phyloP scores from a whole-genome alignment of 2,329 filamentous ascomycete species.

The Ampelomyces quisqualis region DNA sequence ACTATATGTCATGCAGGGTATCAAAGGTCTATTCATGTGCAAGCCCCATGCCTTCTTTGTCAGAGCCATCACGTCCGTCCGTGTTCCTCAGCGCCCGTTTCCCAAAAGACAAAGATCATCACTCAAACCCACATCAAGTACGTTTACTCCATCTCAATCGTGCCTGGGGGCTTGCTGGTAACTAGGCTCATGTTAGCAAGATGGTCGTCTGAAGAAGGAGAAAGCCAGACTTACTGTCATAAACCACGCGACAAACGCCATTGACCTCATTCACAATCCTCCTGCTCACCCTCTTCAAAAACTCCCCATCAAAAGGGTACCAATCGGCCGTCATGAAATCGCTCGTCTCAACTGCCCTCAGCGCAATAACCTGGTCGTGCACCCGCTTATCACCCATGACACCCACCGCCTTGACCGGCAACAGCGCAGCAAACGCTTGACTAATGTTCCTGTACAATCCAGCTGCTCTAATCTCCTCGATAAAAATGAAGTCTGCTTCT shows the following conservation, averaged over 20 bases:
- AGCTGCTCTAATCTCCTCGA: conserved; percentile 69
- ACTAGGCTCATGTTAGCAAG: conserved; percentile 41
- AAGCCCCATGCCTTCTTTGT: background rate
- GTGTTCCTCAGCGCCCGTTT: too few relatives aligned
- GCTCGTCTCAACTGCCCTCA: conserved; percentile 62
- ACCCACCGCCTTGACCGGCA: conserved; percentile 65
- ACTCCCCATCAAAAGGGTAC: conserved; percentile 64
- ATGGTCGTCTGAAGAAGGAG: conserved; percentile 6
- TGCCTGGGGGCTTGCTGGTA: conserved; percentile 68
- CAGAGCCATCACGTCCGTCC: background rate
- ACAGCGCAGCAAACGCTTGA: conserved; percentile 69
- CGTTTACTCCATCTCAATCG: conserved; percentile 72
- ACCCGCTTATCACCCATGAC: conserved; percentile 71
- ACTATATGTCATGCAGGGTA: conserved; percentile 23
- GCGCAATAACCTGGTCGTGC: conserved; percentile 62
- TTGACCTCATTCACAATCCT: conserved; percentile 76
- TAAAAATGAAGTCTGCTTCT: conserved; percentile 77
- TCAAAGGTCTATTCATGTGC: conserved; percentile 25
- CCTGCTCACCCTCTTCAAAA: conserved; percentile 65
- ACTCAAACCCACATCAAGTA: too few relatives aligned
- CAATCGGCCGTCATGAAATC: conserved; percentile 77
- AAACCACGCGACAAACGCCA: conserved; percentile 69
- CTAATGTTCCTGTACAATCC: conserved; percentile 72
- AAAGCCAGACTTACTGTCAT: conserved; percentile 57
- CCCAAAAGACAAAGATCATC: too few relatives aligned